These are phyloP conservation scores for Umbelopsis isabellina DNA, from an alignment of 192 early-diverging fungal species.

Conservation along the genomic window DNA sequence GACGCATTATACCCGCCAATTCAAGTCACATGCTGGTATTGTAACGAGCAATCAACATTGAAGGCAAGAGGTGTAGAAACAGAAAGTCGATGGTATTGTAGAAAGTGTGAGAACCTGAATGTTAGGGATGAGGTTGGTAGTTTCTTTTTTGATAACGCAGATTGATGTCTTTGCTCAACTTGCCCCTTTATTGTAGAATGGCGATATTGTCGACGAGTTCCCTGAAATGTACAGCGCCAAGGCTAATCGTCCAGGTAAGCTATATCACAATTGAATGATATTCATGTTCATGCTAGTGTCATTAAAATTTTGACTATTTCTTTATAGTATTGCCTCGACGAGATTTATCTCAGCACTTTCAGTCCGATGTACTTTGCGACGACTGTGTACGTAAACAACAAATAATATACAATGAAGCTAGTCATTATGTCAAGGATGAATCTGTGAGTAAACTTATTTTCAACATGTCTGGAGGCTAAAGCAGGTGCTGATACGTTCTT, in stretches of 20 bases:
- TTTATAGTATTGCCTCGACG: neutral
- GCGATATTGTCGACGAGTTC: constrained; percentile 23
- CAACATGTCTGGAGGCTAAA: neutral
- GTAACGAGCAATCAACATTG: constrained; percentile 19
- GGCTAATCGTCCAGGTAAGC: constrained; percentile 11
- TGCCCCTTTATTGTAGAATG: constrained; percentile 9
- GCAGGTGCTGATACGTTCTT: neutral
- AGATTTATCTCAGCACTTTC: constrained; percentile 7
- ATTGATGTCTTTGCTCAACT: neutral
- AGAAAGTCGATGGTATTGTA: constrained; percentile 14
- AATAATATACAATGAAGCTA: constrained; percentile 16
- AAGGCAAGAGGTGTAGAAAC: constrained; percentile 19
- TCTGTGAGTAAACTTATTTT: neutral
- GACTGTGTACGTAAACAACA: constrained; percentile 12
- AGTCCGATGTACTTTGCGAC: neutral
- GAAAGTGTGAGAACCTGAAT: constrained; percentile 23
- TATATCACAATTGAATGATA: too few species aligned
- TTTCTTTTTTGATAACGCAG: neutral
- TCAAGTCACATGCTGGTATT: constrained; percentile 26
- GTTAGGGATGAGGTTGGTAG: constrained; percentile 23
- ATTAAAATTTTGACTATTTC: neutral
- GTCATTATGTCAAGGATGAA: constrained; percentile 15
- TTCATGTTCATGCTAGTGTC: neutral
- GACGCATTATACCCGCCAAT: constrained; percentile 4
- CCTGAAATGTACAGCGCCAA: constrained; percentile 25